Conservation (phyloP, 768 basidiomycete species). For the Rhodotorula diobovata region DNA sequence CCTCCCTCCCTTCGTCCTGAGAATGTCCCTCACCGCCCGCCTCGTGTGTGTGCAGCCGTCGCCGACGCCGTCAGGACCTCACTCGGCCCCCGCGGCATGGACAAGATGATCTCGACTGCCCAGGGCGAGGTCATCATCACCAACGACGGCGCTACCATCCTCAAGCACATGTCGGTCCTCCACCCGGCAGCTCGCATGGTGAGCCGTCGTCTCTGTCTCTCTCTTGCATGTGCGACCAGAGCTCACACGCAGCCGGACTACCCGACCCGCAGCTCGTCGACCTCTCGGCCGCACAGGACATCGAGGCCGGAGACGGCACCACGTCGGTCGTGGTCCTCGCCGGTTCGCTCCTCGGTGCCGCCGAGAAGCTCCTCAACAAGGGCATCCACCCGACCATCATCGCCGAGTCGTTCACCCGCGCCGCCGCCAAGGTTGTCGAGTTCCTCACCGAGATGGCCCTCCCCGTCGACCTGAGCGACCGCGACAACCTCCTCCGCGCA, state of each 20-base stretch:
- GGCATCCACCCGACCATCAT: constrained; percentile 93
- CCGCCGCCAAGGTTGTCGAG: constrained; percentile 87
- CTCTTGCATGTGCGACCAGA: too few relatives aligned
- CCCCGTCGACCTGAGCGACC: constrained; percentile 85
- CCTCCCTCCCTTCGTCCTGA: background rate
- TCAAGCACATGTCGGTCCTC: constrained; percentile 74
- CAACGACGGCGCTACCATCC: constrained; percentile 96
- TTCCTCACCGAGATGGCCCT: constrained; percentile 87
- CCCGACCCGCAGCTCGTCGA: constrained; percentile 75
- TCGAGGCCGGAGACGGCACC: constrained; percentile 97
- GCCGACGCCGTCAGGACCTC: constrained; percentile 96
- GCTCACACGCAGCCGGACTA: background rate
- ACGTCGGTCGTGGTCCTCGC: constrained; percentile 96
- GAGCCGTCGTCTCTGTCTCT: constrained; percentile 31
- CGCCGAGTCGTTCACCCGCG: constrained; percentile 89
- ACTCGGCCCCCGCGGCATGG: constrained; percentile 95
- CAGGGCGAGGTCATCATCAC: constrained; percentile 97
- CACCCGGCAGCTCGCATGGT: constrained; percentile 99
- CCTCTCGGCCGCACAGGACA: constrained; percentile 92
- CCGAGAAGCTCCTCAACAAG: constrained; percentile 92
- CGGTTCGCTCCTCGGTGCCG: constrained; percentile 83
- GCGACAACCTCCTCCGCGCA: constrained; percentile 75
- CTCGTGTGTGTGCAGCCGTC: constrained; percentile 61
- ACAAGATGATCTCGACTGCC: constrained; percentile 77
- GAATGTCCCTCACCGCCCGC: background rate